A percentile compares a stretch with the other conserved stretches of the same genome.
Conservation (phyloP, 371 early-diverging fungal genomes). For the Zychaea mexicana region DNA sequence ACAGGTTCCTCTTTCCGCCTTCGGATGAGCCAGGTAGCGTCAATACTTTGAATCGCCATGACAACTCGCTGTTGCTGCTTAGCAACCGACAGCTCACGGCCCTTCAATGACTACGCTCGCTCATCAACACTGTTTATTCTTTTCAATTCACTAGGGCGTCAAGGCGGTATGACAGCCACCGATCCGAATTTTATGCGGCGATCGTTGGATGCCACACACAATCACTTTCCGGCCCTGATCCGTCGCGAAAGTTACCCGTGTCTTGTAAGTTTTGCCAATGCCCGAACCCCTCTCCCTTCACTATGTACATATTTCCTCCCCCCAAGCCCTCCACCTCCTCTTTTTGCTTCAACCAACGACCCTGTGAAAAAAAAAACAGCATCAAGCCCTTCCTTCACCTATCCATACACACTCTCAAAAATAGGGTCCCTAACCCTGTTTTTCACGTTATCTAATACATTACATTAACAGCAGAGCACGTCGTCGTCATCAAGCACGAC, state of each 20-base stretch:
- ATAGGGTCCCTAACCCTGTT: no score
- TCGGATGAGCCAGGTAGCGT: not conserved
- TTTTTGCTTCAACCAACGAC: not conserved
- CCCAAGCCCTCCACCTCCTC: not conserved
- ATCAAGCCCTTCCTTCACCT: no score
- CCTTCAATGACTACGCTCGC: no score
- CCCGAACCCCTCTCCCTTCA: not conserved
- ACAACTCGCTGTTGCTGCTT: no score
- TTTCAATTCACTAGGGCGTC: constrained; percentile 8
- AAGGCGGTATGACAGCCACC: constrained; percentile 6
- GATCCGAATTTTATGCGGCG: constrained; percentile 21
- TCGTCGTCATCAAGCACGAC: not conserved
- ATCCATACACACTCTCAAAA: no score
- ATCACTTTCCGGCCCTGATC: constrained; percentile 22
- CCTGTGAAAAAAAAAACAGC: no score
- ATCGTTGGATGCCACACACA: constrained; percentile 14
- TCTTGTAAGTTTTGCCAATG: constrained; percentile 26
- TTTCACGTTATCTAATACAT: not conserved
- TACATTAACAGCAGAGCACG: not conserved
- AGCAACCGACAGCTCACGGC: no score
- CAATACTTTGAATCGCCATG: no score
- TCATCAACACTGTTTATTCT: no score
- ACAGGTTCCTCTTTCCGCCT: constrained; percentile 29
- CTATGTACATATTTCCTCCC: not conserved
- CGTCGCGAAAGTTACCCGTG: constrained; percentile 46